A percentile compares a stretch with the other conserved stretches of the same genome.
These are phyloP conservation scores for Pseudocercospora eumusae DNA, from an alignment of 2,329 filamentous ascomycete species.

Conservation along the genomic window DNA sequence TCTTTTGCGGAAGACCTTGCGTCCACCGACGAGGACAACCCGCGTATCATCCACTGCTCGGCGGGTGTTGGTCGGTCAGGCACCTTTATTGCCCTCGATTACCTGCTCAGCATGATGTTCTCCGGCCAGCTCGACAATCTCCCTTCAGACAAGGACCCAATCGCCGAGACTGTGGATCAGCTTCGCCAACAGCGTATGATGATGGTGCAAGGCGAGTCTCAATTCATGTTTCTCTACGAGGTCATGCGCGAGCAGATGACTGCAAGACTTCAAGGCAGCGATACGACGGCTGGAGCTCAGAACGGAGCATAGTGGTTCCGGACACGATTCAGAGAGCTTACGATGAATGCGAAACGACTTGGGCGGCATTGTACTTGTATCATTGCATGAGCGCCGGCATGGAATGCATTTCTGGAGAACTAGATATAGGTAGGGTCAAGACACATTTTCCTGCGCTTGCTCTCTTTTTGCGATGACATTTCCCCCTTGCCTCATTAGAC, in stretches of 20 bases:
- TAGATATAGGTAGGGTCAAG: not conserved
- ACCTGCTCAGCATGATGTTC: slow-evolving; percentile 79
- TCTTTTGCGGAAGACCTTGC: slow-evolving; percentile 35
- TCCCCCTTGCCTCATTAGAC: not conserved
- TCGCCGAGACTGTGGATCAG: slow-evolving; percentile 76
- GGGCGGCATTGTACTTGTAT: slow-evolving; percentile 11
- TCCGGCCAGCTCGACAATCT: slow-evolving; percentile 63
- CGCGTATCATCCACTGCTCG: slow-evolving; percentile 72
- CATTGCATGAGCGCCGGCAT: slow-evolving; percentile 6
- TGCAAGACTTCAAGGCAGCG: slow-evolving; percentile 9
- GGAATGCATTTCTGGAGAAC: not conserved
- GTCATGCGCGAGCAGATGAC: slow-evolving; percentile 69
- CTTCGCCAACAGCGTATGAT: slow-evolving; percentile 84
- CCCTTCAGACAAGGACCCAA: slow-evolving; percentile 60
- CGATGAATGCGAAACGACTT: slow-evolving; percentile 9
- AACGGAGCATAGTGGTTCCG: slow-evolving; percentile 10
- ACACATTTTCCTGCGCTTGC: not conserved
- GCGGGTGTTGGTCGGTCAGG: slow-evolving; percentile 92
- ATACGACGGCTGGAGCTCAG: slow-evolving; percentile 18
- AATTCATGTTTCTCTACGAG: slow-evolving; percentile 87
- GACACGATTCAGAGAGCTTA: slow-evolving; percentile 3
- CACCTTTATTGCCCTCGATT: slow-evolving; percentile 95
- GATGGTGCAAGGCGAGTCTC: slow-evolving; percentile 90
- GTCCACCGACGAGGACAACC: slow-evolving; percentile 53
- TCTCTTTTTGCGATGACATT: not conserved